phyloP scores from a whole-genome alignment of 1,284 basidiomycete genomes.

The Grifola frondosa region DNA sequence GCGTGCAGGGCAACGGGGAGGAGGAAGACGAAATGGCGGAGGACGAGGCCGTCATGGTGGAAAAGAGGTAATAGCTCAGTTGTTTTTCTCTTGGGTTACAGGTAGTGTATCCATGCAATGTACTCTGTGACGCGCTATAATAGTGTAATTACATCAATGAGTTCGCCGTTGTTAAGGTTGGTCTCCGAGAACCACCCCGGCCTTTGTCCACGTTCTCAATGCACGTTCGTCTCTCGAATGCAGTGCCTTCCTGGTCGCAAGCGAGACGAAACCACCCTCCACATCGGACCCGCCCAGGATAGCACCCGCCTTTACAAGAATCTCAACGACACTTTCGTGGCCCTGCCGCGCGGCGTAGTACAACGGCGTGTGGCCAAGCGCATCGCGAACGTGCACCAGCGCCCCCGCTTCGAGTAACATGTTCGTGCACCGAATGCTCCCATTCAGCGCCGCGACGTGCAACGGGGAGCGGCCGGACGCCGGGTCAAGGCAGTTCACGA shows the following conservation, averaged over 20 bases:
- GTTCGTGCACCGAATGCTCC: conserved; percentile 53
- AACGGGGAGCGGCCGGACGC: conserved; percentile 75
- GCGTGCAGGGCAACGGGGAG: conserved; percentile 35
- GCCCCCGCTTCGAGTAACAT: conserved; percentile 76
- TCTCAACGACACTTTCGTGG: conserved; percentile 58
- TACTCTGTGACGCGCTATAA: no score
- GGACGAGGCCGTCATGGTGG: no score
- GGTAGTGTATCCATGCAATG: no score
- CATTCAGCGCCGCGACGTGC: conserved; percentile 79
- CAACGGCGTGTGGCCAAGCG: conserved; percentile 77
- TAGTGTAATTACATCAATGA: no score
- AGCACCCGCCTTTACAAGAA: conserved; percentile 75
- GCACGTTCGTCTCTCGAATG: conserved; percentile 43
- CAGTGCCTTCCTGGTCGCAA: conserved; percentile 49
- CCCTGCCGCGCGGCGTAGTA: conserved; percentile 78
- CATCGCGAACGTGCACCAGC: conserved; percentile 82
- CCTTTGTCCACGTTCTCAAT: conserved; percentile 52
- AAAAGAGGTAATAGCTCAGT: no score
- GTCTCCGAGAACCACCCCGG: conserved; percentile 31
- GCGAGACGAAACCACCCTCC: conserved; percentile 57
- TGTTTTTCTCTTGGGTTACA: no score
- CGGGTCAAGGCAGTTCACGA: conserved; percentile 69
- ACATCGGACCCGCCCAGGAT: conserved; percentile 66
- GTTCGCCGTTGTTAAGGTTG: no score
- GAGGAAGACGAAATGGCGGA: conserved; percentile 37